Evolutionary conservation across 23 red algal genomes (phyloP).

Genomic region (Gracilaria caudata): DNA sequence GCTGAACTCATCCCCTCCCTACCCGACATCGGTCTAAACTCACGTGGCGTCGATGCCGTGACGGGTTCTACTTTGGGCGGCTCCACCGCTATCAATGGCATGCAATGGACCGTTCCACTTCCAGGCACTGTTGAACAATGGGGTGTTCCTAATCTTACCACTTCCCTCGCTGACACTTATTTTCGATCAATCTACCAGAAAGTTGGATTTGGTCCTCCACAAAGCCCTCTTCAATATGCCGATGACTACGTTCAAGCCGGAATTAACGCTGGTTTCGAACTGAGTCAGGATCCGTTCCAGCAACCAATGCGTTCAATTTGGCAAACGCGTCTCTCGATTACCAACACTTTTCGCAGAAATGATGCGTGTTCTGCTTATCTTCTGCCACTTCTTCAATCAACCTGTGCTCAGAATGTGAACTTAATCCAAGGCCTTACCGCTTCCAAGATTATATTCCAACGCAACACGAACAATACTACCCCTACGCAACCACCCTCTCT

Average conservation of each 20-base stretch:
- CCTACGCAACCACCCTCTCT: background rate
- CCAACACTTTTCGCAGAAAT: conserved; percentile 15
- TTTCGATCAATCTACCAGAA: conserved; percentile 3
- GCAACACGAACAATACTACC: background rate
- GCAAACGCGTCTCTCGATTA: conserved; percentile 26
- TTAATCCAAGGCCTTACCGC: conserved; percentile 52
- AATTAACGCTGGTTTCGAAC: conserved; percentile 27
- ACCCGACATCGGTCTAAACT: conserved; percentile 26
- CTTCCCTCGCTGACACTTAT: background rate
- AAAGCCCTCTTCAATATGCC: conserved; percentile 29
- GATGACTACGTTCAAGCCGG: conserved; percentile 53
- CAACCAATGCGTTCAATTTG: background rate
- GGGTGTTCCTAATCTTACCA: conserved; percentile 22
- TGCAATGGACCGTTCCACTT: conserved; percentile 54
- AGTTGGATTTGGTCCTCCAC: conserved; percentile 6
- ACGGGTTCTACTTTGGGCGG: conserved; percentile 65
- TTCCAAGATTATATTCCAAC: conserved; percentile 10
- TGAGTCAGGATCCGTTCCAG: conserved; percentile 9
- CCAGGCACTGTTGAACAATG: conserved; percentile 38
- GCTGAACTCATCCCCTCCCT: conserved; percentile 13
- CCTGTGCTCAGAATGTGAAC: conserved; percentile 28
- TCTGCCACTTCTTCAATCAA: background rate
- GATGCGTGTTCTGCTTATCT: conserved; percentile 68
- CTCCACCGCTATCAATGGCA: conserved; percentile 62
- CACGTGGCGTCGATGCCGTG: background rate